Conservation (phyloP, 2,329 filamentous ascomycete species). For the Cordyceps militaris region DNA sequence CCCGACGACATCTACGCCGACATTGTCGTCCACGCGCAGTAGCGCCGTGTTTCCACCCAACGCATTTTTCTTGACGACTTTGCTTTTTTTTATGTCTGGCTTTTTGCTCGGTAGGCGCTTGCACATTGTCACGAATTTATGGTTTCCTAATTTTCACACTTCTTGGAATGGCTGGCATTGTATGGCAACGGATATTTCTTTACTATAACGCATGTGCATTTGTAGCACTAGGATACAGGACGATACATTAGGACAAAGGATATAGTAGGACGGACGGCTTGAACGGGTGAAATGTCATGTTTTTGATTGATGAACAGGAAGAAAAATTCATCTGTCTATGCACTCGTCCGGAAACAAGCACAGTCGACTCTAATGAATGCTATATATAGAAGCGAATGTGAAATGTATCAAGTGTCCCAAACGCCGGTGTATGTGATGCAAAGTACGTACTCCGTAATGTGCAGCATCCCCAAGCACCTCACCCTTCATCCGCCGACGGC, state of each 20-base stretch:
- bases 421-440: slow-evolving; percentile 12
- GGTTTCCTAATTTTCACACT: background rate
- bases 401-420: slow-evolving; percentile 3
- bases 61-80: background rate
- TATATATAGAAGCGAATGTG: slow-evolving; percentile 5
- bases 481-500: background rate
- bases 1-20: slow-evolving; percentile 86
- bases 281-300: background rate
- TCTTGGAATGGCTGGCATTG: background rate
- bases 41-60: slow-evolving; percentile 9
- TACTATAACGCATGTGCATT: background rate
- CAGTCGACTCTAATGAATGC: background rate
- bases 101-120: background rate
- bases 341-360: background rate
- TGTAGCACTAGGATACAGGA: background rate
- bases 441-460: background rate
- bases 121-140: background rate
- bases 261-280: too few relatives aligned
- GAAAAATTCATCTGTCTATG: background rate
- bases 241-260: background rate
- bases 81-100: background rate
- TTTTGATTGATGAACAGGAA: background rate
- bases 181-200: background rate
- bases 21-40: slow-evolving; percentile 80
- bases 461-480: background rate